These are phyloP conservation scores for Chernovozyma aurita DNA, from an alignment of 1,139 yeast genomes.

Conservation along the genomic window DNA sequence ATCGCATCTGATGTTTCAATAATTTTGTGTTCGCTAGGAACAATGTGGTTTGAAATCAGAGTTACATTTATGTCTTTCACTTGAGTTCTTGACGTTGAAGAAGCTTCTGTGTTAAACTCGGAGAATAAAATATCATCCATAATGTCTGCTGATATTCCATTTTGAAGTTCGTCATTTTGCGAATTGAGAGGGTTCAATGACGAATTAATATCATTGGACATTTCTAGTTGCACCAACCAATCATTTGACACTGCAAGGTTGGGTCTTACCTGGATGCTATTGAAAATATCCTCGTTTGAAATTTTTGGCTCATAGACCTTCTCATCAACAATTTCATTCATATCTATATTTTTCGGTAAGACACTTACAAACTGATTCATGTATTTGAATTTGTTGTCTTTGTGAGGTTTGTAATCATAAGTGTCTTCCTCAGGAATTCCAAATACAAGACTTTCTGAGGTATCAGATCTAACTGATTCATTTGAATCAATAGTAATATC, in stretches of 20 bases:
- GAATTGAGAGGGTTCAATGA: constrained; percentile 29
- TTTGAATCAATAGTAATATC: constrained; percentile 25
- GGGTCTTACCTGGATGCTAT: constrained; percentile 26
- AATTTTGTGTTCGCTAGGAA: not conserved
- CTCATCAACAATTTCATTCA: constrained; percentile 48
- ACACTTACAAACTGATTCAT: constrained; percentile 31
- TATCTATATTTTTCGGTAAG: constrained; percentile 26
- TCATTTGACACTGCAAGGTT: constrained; percentile 49
- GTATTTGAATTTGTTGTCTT: constrained; percentile 26
- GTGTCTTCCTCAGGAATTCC: constrained; percentile 6
- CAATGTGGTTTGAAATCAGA: not conserved
- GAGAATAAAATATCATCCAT: constrained; percentile 55
- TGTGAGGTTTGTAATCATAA: constrained; percentile 7
- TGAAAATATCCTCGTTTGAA: constrained; percentile 27
- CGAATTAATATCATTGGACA: constrained; percentile 54
- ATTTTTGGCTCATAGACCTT: constrained; percentile 68
- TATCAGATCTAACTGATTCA: constrained; percentile 8
- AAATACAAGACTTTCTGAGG: constrained; percentile 11
- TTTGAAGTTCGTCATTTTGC: constrained; percentile 10
- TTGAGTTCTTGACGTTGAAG: not conserved
- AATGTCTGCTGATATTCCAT: constrained; percentile 17
- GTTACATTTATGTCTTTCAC: constrained; percentile 8
- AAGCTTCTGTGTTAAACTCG: constrained; percentile 28
- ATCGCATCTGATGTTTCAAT: constrained; percentile 1
- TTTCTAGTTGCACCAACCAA: constrained; percentile 61